Evolutionary conservation across 2,329 filamentous ascomycete genomes (phyloP).

Genomic region (Claviceps fusiformis): DNA sequence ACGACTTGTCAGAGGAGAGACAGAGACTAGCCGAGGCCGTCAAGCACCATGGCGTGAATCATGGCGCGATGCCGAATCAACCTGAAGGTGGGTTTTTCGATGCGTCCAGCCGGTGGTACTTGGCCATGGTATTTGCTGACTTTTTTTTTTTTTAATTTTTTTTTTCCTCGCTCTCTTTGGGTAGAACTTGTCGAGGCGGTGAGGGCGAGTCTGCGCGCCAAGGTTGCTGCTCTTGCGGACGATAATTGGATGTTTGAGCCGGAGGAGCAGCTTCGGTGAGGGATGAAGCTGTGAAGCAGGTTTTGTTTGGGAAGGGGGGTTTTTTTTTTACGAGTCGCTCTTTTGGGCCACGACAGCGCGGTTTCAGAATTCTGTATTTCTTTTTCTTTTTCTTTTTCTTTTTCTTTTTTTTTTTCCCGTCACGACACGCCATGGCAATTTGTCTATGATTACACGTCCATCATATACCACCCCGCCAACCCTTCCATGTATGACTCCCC

Average conservation of each 20-base stretch:
- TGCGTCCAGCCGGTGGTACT: not conserved
- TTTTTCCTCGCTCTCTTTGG: not conserved
- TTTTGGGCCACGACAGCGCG: not conserved
- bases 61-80: slow-evolving; percentile 43
- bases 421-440: too few species aligned
- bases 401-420: not conserved
- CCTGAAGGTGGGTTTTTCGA: slow-evolving; percentile 37
- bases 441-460: not conserved
- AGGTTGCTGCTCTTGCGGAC: slow-evolving; percentile 60
- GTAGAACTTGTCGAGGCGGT: slow-evolving; percentile 57
- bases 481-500: not conserved
- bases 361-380: not conserved
- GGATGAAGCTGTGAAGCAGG: slow-evolving; percentile 1
- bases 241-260: slow-evolving; percentile 88
- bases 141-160: not conserved
- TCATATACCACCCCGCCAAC: not conserved
- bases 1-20: slow-evolving; percentile 33
- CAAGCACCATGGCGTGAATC: slow-evolving; percentile 44
- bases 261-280: slow-evolving; percentile 37
- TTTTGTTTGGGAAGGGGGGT: too few species aligned
- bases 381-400: not conserved
- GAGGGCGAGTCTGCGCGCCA: slow-evolving; percentile 54
- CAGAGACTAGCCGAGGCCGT: slow-evolving; percentile 48
- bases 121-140: not conserved
- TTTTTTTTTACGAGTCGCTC: too few species aligned